Percentiles rank a stretch among this genome's conserved stretches.
Conservation (phyloP, 306 rosid species). For the Cicer chorassanicum region DNA sequence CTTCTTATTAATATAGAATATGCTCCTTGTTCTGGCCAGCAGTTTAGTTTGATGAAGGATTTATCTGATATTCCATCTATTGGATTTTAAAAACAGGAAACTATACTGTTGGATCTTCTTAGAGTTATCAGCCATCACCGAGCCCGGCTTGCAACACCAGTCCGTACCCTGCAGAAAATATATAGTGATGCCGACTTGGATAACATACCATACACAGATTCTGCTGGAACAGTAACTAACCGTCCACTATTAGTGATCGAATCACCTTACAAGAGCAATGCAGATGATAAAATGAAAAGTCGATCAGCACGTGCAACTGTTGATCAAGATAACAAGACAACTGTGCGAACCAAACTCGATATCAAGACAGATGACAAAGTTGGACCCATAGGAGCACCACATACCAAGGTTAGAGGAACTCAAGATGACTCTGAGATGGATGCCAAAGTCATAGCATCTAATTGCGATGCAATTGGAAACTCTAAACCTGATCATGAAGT, state of each 20-base stretch:
- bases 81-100: slow-evolving; percentile 64
- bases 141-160: slow-evolving; percentile 97
- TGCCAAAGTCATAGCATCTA: slow-evolving; percentile 48
- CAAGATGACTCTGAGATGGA: slow-evolving; percentile 55
- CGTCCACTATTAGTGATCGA: slow-evolving; percentile 81
- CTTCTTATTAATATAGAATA: slow-evolving; percentile 31
- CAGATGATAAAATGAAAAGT: slow-evolving; percentile 68
- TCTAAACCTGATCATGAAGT: slow-evolving; percentile 51
- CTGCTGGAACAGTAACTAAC: slow-evolving; percentile 60
- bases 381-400: slow-evolving; percentile 46
- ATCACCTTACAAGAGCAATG: slow-evolving; percentile 63
- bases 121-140: slow-evolving; percentile 95
- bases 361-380: slow-evolving; percentile 51
- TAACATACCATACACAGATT: slow-evolving; percentile 69
- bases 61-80: slow-evolving; percentile 45
- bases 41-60: slow-evolving; percentile 34
- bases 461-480: slow-evolving; percentile 51
- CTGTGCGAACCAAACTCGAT: slow-evolving; percentile 53
- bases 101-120: slow-evolving; percentile 88
- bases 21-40: slow-evolving; percentile 23
- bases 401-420: slow-evolving; percentile 53
- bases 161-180: slow-evolving; percentile 84
- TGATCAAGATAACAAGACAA: slow-evolving; percentile 69
- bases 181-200: slow-evolving; percentile 76
- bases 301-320: slow-evolving; percentile 56